A percentile compares a stretch with the other conserved stretches of the same genome.
Conservation (phyloP, 2,329 filamentous ascomycete species). For the Diaporthe longicolla region DNA sequence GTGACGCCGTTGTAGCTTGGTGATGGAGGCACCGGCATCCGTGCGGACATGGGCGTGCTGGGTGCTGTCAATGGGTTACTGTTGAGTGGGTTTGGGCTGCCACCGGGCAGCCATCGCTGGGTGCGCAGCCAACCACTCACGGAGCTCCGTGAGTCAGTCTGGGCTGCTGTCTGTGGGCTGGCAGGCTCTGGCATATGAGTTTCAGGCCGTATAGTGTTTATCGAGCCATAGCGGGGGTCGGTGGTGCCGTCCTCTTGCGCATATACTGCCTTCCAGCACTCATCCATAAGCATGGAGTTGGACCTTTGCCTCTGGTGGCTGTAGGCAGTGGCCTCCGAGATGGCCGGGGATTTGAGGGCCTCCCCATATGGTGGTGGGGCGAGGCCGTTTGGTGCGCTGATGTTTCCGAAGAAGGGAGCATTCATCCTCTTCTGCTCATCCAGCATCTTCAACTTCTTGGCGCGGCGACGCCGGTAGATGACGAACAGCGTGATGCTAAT, state of each 20-base stretch:
- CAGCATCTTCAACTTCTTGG: not conserved
- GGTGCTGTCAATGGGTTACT: slow-evolving; percentile 18
- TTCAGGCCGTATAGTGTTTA: not conserved
- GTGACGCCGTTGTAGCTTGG: slow-evolving; percentile 31
- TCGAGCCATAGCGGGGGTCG: not conserved
- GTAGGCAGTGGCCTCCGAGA: slow-evolving; percentile 17
- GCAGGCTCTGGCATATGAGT: not conserved
- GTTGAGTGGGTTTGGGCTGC: slow-evolving; percentile 10
- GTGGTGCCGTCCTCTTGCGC: slow-evolving; percentile 11
- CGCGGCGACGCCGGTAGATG: not conserved
- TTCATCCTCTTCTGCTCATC: slow-evolving; percentile 10
- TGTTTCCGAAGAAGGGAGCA: slow-evolving; percentile 18
- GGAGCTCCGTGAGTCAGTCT: not conserved
- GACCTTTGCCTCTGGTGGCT: slow-evolving; percentile 25
- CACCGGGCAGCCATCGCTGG: not conserved
- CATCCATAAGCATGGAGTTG: slow-evolving; percentile 20
- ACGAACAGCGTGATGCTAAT: slow-evolving; percentile 19
- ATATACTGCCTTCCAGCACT: slow-evolving; percentile 34
- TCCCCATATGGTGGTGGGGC: slow-evolving; percentile 32
- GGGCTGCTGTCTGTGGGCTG: slow-evolving; percentile 6
- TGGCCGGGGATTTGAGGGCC: slow-evolving; percentile 26
- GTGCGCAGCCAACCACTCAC: slow-evolving; percentile 32
- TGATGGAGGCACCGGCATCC: slow-evolving; percentile 19
- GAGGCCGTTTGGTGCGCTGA: slow-evolving; percentile 36
- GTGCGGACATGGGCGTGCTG: not conserved